Evolutionary conservation across 306 rosid species (phyloP).

Genomic region (Rubus idaeus): DNA sequence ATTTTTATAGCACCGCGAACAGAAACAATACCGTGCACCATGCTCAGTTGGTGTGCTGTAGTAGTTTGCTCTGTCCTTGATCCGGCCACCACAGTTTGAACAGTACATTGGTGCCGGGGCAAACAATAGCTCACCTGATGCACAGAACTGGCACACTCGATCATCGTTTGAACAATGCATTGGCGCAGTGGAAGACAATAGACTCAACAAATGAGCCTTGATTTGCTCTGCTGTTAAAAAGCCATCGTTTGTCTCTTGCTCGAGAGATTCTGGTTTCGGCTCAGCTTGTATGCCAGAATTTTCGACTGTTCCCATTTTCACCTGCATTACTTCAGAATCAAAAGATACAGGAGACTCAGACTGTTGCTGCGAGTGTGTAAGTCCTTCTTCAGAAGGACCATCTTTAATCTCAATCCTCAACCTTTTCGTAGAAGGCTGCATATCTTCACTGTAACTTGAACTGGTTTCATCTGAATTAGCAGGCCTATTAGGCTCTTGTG

Average conservation of each 20-base stretch:
- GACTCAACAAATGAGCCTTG: slow-evolving; percentile 41
- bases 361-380: slow-evolving; percentile 11
- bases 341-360: slow-evolving; percentile 24
- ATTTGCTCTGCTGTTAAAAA: slow-evolving; percentile 34
- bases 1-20: slow-evolving; percentile 34
- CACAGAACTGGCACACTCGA: slow-evolving; percentile 50
- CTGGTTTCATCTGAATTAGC: slow-evolving; percentile 4
- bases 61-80: slow-evolving; percentile 35
- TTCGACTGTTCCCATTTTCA: slow-evolving; percentile 1
- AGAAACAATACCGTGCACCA: slow-evolving; percentile 35
- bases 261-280: slow-evolving; percentile 24
- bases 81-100: slow-evolving; percentile 30
- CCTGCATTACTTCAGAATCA: slow-evolving; percentile 15
- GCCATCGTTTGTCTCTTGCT: slow-evolving; percentile 10
- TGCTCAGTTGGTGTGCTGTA: slow-evolving; percentile 35
- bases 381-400: neutral
- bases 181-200: neutral
- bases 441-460: slow-evolving; percentile 20
- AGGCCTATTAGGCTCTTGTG: neutral
- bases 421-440: slow-evolving; percentile 28
- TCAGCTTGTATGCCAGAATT: slow-evolving; percentile 14
- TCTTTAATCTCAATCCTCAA: slow-evolving; percentile 22
- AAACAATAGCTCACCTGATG: slow-evolving; percentile 26
- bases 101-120: slow-evolving; percentile 40
- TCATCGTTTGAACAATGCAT: neutral